Percentiles rank a stretch among this genome's conserved stretches.
Conservation (phyloP, 257 asterid genomes). For the Forsythia viridissima region DNA sequence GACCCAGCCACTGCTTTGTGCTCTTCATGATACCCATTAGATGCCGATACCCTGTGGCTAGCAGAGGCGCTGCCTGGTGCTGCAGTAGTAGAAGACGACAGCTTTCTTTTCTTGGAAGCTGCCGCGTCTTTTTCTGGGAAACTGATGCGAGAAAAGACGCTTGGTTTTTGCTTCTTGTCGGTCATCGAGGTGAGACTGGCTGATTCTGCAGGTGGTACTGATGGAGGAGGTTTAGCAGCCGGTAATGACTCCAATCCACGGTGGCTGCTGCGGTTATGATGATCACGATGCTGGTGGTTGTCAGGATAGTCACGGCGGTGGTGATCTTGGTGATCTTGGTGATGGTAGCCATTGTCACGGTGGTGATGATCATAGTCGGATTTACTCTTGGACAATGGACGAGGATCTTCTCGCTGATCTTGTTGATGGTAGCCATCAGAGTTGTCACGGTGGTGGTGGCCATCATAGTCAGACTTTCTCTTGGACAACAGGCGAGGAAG, state of each 20-base stretch:
- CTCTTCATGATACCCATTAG: slow-evolving; percentile 68
- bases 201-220: slow-evolving; percentile 10
- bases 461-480: slow-evolving; percentile 36
- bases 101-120: slow-evolving; percentile 62
- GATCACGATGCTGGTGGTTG: slow-evolving; percentile 24
- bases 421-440: not conserved
- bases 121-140: slow-evolving; percentile 62
- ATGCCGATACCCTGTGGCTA: slow-evolving; percentile 29
- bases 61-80: slow-evolving; percentile 32
- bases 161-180: slow-evolving; percentile 60
- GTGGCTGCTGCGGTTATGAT: not conserved
- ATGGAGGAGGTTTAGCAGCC: slow-evolving; percentile 15
- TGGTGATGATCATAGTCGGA: slow-evolving; percentile 20
- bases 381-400: not conserved
- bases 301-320: slow-evolving; percentile 25
- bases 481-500: slow-evolving; percentile 63
- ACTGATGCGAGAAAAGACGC: slow-evolving; percentile 92
- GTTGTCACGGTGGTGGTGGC: not conserved
- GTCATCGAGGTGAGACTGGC: slow-evolving; percentile 29
- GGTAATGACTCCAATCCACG: not conserved
- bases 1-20: slow-evolving; percentile 40
- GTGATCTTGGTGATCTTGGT: slow-evolving; percentile 22
- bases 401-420: not conserved
- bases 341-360: slow-evolving; percentile 17
- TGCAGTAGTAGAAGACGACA: slow-evolving; percentile 43